Evolutionary conservation across 352 stramenopile genomes (phyloP).

Genomic region (Plasmopara muralis): DNA sequence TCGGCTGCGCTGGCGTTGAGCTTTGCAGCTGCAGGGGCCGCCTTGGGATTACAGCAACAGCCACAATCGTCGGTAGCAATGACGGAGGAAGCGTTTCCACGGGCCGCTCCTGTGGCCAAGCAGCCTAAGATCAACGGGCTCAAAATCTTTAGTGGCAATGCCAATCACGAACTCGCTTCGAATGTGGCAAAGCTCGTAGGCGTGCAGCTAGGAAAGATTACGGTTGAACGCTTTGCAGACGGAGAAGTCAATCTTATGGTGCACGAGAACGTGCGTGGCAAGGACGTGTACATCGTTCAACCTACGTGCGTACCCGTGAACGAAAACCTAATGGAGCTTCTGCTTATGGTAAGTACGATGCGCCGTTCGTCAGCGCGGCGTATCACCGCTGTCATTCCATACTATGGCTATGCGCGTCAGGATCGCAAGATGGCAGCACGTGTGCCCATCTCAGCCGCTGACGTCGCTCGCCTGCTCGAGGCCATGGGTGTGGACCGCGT

Average conservation of each 20-base stretch:
- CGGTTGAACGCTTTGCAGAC: constrained; percentile 97
- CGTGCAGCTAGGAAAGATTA: constrained; percentile 97
- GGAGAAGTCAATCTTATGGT: constrained; percentile 99
- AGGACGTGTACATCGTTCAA: constrained; percentile 99
- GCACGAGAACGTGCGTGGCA: constrained; percentile 99
- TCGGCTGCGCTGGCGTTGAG: constrained; percentile 43
- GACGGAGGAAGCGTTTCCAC: constrained; percentile 50
- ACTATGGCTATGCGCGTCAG: constrained; percentile 89
- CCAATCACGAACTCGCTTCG: constrained; percentile 93
- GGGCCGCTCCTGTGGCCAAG: constrained; percentile 61
- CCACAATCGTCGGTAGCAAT: constrained; percentile 24
- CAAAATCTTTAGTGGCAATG: constrained; percentile 98
- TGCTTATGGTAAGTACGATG: constrained; percentile 97
- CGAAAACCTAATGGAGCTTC: constrained; percentile 99
- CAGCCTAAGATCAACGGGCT: constrained; percentile 88
- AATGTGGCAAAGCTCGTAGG: constrained; percentile 97
- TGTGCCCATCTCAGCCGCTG: constrained; percentile 95
- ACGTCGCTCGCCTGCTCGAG: constrained; percentile 81
- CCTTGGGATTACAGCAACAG: constrained; percentile 31
- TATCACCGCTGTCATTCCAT: constrained; percentile 99
- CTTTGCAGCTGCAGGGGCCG: constrained; percentile 35
- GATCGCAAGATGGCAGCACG: constrained; percentile 89
- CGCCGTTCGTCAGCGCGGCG: constrained; percentile 94
- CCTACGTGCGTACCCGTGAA: constrained; percentile 98
- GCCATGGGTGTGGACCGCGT: constrained; percentile 86